A percentile compares a stretch with the other conserved stretches of the same genome.
Evolutionary conservation across 345 rosid species (phyloP).

Genomic region (Populus ilicifolia): DNA sequence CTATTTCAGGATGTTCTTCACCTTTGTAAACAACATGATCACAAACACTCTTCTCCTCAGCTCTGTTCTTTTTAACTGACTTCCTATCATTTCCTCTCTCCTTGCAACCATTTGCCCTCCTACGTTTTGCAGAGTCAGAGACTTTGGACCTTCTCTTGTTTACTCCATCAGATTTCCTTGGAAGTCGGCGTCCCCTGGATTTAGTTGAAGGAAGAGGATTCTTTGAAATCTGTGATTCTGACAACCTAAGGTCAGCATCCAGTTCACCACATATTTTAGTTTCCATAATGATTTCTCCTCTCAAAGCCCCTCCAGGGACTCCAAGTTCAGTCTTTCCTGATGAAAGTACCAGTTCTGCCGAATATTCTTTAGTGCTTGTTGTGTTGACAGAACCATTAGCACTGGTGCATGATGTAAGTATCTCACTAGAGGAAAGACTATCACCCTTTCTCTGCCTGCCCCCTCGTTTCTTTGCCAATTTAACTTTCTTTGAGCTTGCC

Average conservation of each 20-base stretch:
- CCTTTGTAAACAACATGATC: slow-evolving; percentile 27
- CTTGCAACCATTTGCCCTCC: slow-evolving; percentile 35
- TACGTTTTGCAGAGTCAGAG: slow-evolving; percentile 40
- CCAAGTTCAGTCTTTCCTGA: slow-evolving; percentile 26
- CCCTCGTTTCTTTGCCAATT: slow-evolving; percentile 39
- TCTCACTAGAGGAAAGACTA: slow-evolving; percentile 22
- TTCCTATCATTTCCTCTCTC: slow-evolving; percentile 31
- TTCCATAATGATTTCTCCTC: slow-evolving; percentile 18
- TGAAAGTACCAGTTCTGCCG: slow-evolving; percentile 17
- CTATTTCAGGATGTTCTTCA: slow-evolving; percentile 38
- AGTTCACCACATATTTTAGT: slow-evolving; percentile 13
- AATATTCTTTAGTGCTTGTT: slow-evolving; percentile 26
- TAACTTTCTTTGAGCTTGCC: slow-evolving; percentile 31
- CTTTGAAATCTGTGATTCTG: slow-evolving; percentile 24
- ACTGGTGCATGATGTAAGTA: slow-evolving; percentile 19
- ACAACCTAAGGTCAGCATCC: slow-evolving; percentile 14
- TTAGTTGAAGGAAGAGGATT: slow-evolving; percentile 33
- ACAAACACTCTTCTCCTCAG: slow-evolving; percentile 31
- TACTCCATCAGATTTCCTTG: slow-evolving; percentile 41
- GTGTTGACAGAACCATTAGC: slow-evolving; percentile 33
- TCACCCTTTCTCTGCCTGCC: slow-evolving; percentile 27
- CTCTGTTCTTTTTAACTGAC: slow-evolving; percentile 32
- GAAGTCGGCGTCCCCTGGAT: slow-evolving; percentile 25
- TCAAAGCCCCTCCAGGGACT: slow-evolving; percentile 22
- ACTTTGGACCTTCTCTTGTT: slow-evolving; percentile 44